Evolutionary conservation across 2,329 filamentous ascomycete genomes (phyloP).

Genomic region (Hymenotorrendiella dingleyae): DNA sequence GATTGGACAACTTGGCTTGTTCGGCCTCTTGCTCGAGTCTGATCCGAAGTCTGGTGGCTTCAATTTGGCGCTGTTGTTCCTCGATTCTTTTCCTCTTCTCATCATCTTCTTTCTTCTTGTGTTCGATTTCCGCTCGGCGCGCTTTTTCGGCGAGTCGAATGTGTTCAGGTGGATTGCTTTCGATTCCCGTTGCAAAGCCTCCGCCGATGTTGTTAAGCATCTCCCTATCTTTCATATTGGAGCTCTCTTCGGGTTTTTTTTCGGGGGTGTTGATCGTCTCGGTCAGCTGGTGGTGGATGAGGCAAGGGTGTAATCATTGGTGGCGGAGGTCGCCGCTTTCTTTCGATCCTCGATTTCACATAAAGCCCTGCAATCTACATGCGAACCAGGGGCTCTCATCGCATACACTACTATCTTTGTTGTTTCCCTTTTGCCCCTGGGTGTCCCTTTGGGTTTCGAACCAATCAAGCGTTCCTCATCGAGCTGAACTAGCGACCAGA

Average conservation of each 20-base stretch:
- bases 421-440: slow-evolving; percentile 20
- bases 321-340: slow-evolving; percentile 4
- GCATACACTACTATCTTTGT: slow-evolving; percentile 25
- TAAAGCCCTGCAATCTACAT: slow-evolving; percentile 6
- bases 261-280: no score
- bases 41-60: slow-evolving; percentile 6
- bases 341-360: slow-evolving; percentile 18
- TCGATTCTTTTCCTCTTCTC: slow-evolving; percentile 10
- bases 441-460: slow-evolving; percentile 7
- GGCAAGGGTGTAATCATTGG: no score
- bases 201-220: no score
- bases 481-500: slow-evolving; percentile 28
- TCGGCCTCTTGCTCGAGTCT: slow-evolving; percentile 16
- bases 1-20: slow-evolving; percentile 16
- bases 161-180: not conserved
- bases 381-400: slow-evolving; percentile 15
- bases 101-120: slow-evolving; percentile 12
- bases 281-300: not conserved
- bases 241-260: no score
- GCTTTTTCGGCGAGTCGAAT: slow-evolving; percentile 14
- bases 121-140: slow-evolving; percentile 10
- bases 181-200: no score
- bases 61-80: slow-evolving; percentile 12
- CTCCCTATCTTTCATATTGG: no score
- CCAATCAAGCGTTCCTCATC: slow-evolving; percentile 13